Base-by-base conservation (phyloP, 148 eudicot genomes). In the Cornus kousa region DNA sequence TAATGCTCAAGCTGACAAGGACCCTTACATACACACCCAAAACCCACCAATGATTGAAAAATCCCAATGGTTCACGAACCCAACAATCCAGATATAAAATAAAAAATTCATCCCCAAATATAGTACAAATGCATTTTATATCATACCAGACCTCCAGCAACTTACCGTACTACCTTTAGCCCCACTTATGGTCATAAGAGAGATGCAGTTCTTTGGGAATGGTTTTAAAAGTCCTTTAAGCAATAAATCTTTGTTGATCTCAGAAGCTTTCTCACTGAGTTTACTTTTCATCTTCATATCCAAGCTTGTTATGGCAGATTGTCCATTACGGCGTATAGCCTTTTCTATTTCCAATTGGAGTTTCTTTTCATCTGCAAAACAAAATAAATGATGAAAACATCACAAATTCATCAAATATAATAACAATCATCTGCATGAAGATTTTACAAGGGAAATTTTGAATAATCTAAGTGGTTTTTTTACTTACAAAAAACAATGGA, bases 161-260 rank as follows among this genome's bases (percentile, higher is more conserved):
- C 99, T 88, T 82, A 96, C 98, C 78, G 94, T 85, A 87, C 99
- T 94, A 78, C 99, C 99, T 87, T 96, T 96, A 8, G 99, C 99
- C 74, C 99, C 99, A 78, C 91, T 93, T 28, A 92, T 92, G 43
- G 99, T 96, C 99, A 96, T 96, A 71, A 89, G 90, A 11, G 99
- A 88, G 74, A 96, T 96, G 82, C 98, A 93, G 83, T 96, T 91
- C 80, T 84, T 86, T 28, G 98, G 98, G 79, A 96, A 96, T 46
- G 98, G 93, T 80, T 94, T 96, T 40, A 81, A 79, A 64, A 96
- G 80, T 72, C 97, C 98, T 80, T 87, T 87, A 6, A 90, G 90
- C 75, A 96, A 88, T 72, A 94, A 87, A 76, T 93, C 84, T 80
- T 87, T 85, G 85, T 82, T 86, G 23, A 85, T 79, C 83, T 91